Evolutionary conservation across 2,329 filamentous ascomycete species (phyloP), one percentile per base, ranked within the genome.

Genomic region (Dactylellina sp.): DNA sequence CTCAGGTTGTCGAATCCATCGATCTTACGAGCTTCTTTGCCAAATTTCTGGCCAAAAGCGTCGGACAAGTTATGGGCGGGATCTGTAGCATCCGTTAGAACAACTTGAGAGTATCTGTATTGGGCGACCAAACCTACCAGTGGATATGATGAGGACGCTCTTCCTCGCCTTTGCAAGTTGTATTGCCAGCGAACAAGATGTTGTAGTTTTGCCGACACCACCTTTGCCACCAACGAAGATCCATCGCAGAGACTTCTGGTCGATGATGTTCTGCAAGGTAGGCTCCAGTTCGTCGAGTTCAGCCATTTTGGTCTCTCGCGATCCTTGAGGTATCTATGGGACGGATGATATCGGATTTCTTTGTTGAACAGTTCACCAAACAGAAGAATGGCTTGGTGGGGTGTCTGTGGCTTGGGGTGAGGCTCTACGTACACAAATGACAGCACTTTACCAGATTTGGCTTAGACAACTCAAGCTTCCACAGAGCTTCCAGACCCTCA

Each of bases 141-240:
- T 99, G 40, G 93, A 97, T 84, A 99, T 99, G 81, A 99, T 90
- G 70, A 99, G 88, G 75, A 99, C 95, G 75, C 91, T 96, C 83
- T 94, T 94, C 83, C 95, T 92, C 79, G 93, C 92, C 83, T 91
- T 93, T 79, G 95, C 93, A 77, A 99, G 91, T 83, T 99, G 95
- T 81, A 99, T 98, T 76, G 95, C 95, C 77, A 99, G 90, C 7
- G 94, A 97, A 84, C 95, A 99, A 6, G 94, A 98, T 14, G 95
- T 99, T n/a, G 95, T 99, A 25, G 95, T 99, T 86, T 99, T 99
- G 82, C 95, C 95, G 49, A 99, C 95, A 81, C 95, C 95, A 80
- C 95, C 95, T 84, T 99, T 99, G 77, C 95, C 95, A 79, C 95
- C 95, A 74, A 99, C 95, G 80, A 99, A 99, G 83, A 99, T 96